Evolutionary conservation across 257 asterid species (phyloP).

Genomic region (Haberlea rhodopensis): DNA sequence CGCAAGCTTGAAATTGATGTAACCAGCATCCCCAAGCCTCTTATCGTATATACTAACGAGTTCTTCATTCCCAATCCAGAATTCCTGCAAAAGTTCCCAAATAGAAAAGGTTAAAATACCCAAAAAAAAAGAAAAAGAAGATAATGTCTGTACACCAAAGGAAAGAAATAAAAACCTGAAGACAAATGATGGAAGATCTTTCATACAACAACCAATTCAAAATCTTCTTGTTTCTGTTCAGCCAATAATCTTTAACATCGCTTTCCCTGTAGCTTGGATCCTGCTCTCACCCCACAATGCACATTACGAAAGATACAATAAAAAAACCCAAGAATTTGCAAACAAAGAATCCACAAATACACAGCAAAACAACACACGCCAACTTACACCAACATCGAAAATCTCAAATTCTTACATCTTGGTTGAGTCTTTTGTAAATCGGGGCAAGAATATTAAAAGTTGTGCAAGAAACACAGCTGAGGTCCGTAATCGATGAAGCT

Average conservation of each 20-base stretch:
- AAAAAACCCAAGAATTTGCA: background rate
- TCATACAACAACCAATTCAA: constrained; percentile 90
- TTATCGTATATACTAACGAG: constrained; percentile 76
- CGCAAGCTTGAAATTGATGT: constrained; percentile 77
- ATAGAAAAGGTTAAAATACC: background rate
- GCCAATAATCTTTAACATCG: constrained; percentile 78
- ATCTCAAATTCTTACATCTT: constrained; percentile 40
- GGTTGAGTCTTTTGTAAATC: constrained; percentile 82
- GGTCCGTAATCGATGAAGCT: constrained; percentile 77
- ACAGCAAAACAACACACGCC: background rate
- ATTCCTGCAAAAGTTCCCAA: constrained; percentile 50
- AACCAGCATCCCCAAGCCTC: constrained; percentile 98
- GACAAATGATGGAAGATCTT: constrained; percentile 94
- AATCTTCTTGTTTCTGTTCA: constrained; percentile 74
- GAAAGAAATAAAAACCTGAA: constrained; percentile 59
- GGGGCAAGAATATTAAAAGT: constrained; percentile 98
- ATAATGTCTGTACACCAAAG: background rate
- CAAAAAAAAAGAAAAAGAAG: constrained; percentile 1
- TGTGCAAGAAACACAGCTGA: constrained; percentile 83
- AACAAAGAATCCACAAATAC: background rate
- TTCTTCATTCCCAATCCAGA: constrained; percentile 98
- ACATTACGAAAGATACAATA: constrained; percentile 21
- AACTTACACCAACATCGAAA: background rate
- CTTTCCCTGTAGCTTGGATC: constrained; percentile 91
- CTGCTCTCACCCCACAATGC: constrained; percentile 48